Evolutionary conservation across 83 land plant genomes (phyloP).

Genomic region (Picea engelmannii): DNA sequence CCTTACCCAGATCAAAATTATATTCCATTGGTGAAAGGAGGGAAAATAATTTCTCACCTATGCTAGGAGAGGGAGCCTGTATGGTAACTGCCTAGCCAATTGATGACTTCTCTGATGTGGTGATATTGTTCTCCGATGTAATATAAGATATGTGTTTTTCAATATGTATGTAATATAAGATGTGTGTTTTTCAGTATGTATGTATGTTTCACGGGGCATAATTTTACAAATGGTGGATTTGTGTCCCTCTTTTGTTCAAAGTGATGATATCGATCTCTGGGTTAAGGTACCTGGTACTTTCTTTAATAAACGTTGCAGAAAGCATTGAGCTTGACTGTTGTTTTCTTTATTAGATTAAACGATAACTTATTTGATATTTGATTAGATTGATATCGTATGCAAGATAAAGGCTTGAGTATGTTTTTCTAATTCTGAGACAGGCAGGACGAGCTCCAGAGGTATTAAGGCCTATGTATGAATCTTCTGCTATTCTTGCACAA

Average conservation of each 20-base stretch:
- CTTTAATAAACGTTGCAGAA: background rate
- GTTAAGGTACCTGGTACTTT: background rate
- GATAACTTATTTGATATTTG: background rate
- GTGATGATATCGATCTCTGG: background rate
- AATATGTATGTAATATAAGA: background rate
- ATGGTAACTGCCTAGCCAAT: too few relatives aligned
- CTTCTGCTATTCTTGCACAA: conserved; percentile 11
- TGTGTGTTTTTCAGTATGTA: background rate
- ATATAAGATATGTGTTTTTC: background rate
- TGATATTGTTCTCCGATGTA: too few relatives aligned
- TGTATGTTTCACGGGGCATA: background rate
- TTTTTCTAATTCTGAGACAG: background rate
- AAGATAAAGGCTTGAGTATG: background rate
- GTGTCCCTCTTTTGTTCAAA: background rate
- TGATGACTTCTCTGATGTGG: too few relatives aligned
- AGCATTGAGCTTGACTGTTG: background rate
- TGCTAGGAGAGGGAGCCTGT: too few relatives aligned
- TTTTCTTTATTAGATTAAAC: background rate
- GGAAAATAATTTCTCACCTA: too few relatives aligned
- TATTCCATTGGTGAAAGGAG: too few relatives aligned
- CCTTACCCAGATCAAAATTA: too few relatives aligned
- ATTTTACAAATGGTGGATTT: background rate
- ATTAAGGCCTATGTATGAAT: conserved; percentile 12
- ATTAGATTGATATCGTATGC: background rate
- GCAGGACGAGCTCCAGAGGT: conserved; percentile 15